Conservation (phyloP, 305 asterid species). For the Fraxinus dipetala region DNA sequence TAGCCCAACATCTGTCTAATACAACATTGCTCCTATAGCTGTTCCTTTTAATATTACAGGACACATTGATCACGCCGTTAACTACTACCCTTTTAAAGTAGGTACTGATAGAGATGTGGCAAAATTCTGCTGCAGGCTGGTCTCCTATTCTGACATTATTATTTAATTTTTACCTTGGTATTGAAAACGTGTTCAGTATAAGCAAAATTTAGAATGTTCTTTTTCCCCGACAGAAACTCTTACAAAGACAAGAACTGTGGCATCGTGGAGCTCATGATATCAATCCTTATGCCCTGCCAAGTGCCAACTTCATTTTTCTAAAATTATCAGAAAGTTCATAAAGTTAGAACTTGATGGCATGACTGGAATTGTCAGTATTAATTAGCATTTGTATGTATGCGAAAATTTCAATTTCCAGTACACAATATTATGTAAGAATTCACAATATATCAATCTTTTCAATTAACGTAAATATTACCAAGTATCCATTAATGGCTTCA, state of each 20-base stretch:
- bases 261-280: background rate
- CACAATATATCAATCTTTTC: background rate
- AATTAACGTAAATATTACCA: background rate
- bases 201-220: conserved; percentile 5
- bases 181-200: background rate
- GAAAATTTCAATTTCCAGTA: background rate
- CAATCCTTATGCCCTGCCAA: conserved; percentile 12
- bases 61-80: background rate
- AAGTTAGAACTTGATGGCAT: conserved; percentile 8
- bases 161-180: conserved; percentile 1
- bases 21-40: background rate
- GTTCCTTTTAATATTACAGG: background rate
- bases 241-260: background rate
- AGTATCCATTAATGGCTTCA: conserved; percentile 15
- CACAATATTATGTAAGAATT: background rate
- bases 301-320: conserved; percentile 1
- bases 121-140: background rate
- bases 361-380: background rate
- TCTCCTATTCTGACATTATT: background rate
- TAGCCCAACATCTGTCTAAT: background rate
- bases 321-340: background rate
- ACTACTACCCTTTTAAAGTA: background rate
- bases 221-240: background rate
- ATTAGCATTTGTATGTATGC: background rate
- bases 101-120: background rate